A percentile compares a stretch with the other conserved stretches of the same genome.
phyloP scores from a whole-genome alignment of 2,329 filamentous ascomycete genomes.

The Xylariaceae sp. region DNA sequence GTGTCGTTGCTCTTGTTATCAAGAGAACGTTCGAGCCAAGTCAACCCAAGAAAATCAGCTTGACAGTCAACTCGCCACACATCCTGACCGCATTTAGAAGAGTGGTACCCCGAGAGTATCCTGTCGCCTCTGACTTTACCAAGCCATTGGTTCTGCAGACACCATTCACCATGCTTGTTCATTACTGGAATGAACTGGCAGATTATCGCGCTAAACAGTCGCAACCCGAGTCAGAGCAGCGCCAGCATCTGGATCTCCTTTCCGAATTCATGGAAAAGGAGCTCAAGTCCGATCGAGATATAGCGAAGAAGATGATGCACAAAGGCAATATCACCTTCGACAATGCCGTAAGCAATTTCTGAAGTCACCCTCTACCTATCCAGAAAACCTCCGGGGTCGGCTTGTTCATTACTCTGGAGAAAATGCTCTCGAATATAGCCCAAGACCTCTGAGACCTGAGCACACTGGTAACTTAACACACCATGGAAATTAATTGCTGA shows the following conservation, averaged over 20 bases:
- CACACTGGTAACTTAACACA: too few relatives aligned
- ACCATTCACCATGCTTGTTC: conserved; percentile 27
- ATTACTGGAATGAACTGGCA: conserved; percentile 28
- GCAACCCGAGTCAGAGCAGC: neutral
- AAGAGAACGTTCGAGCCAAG: conserved; percentile 17
- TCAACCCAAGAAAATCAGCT: conserved; percentile 15
- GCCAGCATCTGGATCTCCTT: conserved; percentile 25
- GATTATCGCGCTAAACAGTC: conserved; percentile 16
- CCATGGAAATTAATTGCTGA: too few relatives aligned
- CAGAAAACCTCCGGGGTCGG: too few relatives aligned
- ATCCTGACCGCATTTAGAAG: conserved; percentile 26
- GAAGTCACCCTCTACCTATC: too few relatives aligned
- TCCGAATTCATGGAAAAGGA: conserved; percentile 30
- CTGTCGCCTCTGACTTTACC: conserved; percentile 25
- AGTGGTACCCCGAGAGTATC: conserved; percentile 21
- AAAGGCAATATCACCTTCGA: conserved; percentile 25
- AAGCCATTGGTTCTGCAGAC: conserved; percentile 20
- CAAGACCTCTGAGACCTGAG: too few relatives aligned
- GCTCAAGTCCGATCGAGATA: conserved; percentile 19
- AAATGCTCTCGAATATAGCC: too few relatives aligned
- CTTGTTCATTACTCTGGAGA: too few relatives aligned
- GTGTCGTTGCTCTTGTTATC: conserved; percentile 24
- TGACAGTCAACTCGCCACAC: conserved; percentile 26
- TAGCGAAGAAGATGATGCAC: conserved; percentile 22
- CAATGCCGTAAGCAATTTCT: conserved; percentile 8